phyloP scores from a whole-genome alignment of 2,329 filamentous ascomycete species.

The Arachnomyces sp. region DNA sequence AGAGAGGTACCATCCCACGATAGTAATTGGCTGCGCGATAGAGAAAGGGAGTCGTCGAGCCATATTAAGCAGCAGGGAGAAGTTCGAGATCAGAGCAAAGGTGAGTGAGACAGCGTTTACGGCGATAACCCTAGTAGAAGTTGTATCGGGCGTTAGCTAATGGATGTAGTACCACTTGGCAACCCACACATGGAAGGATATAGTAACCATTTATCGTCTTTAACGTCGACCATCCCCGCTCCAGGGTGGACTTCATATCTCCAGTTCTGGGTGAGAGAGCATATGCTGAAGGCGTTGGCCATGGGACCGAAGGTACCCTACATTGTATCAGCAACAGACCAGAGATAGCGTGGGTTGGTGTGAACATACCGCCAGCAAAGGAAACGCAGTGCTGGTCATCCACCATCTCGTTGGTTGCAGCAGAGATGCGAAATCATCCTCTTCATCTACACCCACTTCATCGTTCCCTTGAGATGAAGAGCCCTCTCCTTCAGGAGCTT shows the following conservation, averaged over 20 bases:
- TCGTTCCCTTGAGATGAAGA: too few species aligned
- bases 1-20: slow-evolving; percentile 50
- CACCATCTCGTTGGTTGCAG: slow-evolving; percentile 43
- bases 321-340: slow-evolving; percentile 2
- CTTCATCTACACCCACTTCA: slow-evolving; percentile 8
- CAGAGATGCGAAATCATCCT: slow-evolving; percentile 11
- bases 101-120: slow-evolving; percentile 49
- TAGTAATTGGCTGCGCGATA: slow-evolving; percentile 52
- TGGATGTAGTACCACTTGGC: not conserved
- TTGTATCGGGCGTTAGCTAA: slow-evolving; percentile 4
- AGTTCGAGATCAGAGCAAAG: slow-evolving; percentile 47
- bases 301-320: slow-evolving; percentile 46
- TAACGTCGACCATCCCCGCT: slow-evolving; percentile 39
- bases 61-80: slow-evolving; percentile 52
- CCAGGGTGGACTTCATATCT: slow-evolving; percentile 43
- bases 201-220: slow-evolving; percentile 46
- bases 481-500: not conserved
- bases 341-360: not conserved
- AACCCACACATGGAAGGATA: not conserved
- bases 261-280: slow-evolving; percentile 50
- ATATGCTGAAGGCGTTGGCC: slow-evolving; percentile 47
- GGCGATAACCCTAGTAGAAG: slow-evolving; percentile 37
- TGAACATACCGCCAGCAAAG: slow-evolving; percentile 42
- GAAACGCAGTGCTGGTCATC: slow-evolving; percentile 53
- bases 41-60: slow-evolving; percentile 46